A percentile compares a stretch with the other conserved stretches of the same genome.
These are phyloP conservation scores for Ophiocordyceps camponoti-saundersi DNA, from an alignment of 2,329 filamentous ascomycete genomes.

Conservation along the genomic window DNA sequence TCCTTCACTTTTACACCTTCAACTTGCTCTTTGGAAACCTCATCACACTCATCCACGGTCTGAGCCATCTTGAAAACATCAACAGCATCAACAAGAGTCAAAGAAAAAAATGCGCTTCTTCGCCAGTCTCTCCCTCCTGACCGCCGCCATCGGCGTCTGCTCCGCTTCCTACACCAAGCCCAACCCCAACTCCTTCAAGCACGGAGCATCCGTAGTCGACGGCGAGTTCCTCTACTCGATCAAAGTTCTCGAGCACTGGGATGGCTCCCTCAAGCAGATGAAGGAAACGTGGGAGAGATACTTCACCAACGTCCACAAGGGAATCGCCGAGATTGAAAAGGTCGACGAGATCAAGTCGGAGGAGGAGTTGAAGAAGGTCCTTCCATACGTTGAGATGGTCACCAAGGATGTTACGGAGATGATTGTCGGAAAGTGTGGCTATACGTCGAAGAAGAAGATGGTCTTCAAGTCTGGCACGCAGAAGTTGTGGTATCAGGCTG, in stretches of 20 bases:
- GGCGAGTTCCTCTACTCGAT: background rate
- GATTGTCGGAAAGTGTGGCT: background rate
- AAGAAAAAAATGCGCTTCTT: background rate
- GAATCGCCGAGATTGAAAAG: background rate
- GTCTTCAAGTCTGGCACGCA: background rate
- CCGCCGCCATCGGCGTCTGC: background rate
- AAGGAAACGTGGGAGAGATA: background rate
- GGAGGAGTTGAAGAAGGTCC: background rate
- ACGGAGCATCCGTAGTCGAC: background rate
- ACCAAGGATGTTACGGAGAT: background rate
- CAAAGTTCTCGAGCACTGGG: background rate
- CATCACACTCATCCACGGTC: background rate
- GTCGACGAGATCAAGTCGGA: background rate
- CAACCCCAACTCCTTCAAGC: background rate
- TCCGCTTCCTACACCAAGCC: background rate
- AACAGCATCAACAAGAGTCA: background rate
- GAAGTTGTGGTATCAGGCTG: background rate
- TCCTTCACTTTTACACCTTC: no score
- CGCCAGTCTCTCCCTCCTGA: background rate
- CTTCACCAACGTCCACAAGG: background rate
- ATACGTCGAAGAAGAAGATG: no score
- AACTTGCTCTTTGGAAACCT: no score
- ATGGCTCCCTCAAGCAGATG: background rate
- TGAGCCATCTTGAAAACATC: background rate
- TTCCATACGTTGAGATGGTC: background rate